Evolutionary conservation across 2,329 filamentous ascomycete species (phyloP), one percentile per base, ranked within the genome.

Genomic region (Aspergillus jensenii): DNA sequence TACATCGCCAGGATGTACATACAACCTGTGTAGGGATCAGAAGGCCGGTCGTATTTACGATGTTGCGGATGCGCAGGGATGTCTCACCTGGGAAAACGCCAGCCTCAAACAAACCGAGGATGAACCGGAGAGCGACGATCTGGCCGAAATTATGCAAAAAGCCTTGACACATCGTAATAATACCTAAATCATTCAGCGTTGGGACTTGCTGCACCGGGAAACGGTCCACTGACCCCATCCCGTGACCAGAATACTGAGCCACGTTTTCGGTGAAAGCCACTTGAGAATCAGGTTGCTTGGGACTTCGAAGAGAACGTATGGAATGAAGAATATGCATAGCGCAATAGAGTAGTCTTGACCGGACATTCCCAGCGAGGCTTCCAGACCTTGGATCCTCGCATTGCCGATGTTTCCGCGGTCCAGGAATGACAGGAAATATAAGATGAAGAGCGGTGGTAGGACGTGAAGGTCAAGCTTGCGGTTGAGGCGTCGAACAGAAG

Each of bases 71-170:
- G n/a, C 43, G 17, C 19, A 21, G 19, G 9, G 55, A 52, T 57
- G 43, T 4, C 55, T 57, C 49, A 35, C 33, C 55, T 9, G 60
- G 60, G 39, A 62, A 59, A 14, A 62, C 60, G 15, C 61, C 63
- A 3, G 65, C 67, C 51, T 78, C 76, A 14, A 78, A 59, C n/a
- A 77, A 64, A 50, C 76, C 76, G 1, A 79, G 68, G n/a, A 78
- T 46, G 1, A 76, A 65, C 49, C 76, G 67, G 7, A 78, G 65
- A 9, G 65, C 75, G 6, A 71, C 70, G 43, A 78, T 66, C 3
- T 65, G 57, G 25, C 67, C 43, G 17, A 45, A 45, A 23, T 45
- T 45, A 23, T 25, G 3, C n/a, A 45, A 9, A 45, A 45, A 45
- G 17, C 43, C 43, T 45, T 45, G 43, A 45, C 43, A 45, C 43